Evolutionary conservation across 768 basidiomycete genomes (phyloP).

Genomic region (Termitomyces sp.): DNA sequence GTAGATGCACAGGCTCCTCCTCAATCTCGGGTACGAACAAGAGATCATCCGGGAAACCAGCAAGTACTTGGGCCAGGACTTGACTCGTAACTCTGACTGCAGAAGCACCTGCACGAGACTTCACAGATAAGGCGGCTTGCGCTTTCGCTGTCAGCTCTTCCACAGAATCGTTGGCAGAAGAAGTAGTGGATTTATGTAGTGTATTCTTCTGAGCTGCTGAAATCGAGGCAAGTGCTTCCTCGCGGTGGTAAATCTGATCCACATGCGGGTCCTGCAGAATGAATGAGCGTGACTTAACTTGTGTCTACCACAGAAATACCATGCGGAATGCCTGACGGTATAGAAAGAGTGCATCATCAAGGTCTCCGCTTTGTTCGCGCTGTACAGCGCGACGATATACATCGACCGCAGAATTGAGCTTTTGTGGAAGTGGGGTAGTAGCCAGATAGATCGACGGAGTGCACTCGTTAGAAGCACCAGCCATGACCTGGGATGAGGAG

Average conservation of each 20-base stretch:
- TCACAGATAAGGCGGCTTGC: conserved; percentile 22
- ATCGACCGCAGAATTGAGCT: conserved; percentile 47
- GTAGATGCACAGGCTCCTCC: conserved; percentile 46
- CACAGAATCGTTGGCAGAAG: conserved; percentile 9
- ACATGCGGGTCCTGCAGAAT: conserved; percentile 54
- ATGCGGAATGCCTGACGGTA: conserved; percentile 81
- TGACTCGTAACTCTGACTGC: conserved; percentile 25
- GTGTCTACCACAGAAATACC: conserved; percentile 20
- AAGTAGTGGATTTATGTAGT: conserved; percentile 8
- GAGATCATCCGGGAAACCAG: conserved; percentile 41
- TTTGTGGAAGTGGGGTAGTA: conserved; percentile 24
- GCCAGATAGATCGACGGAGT: conserved; percentile 22
- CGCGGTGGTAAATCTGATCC: conserved; percentile 61
- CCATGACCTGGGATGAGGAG: conserved; percentile 15
- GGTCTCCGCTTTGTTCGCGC: conserved; percentile 65
- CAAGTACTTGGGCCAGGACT: conserved; percentile 43
- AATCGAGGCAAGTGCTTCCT: conserved; percentile 43
- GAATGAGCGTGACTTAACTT: not conserved
- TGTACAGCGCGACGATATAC: conserved; percentile 68
- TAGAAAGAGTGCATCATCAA: conserved; percentile 69
- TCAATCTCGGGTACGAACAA: conserved; percentile 71
- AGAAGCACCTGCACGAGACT: conserved; percentile 15
- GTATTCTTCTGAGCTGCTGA: conserved; percentile 20
- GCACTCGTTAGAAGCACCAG: conserved; percentile 14
- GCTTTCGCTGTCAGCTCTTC: conserved; percentile 23